Evolutionary conservation across 108 stramenopile species (phyloP), one percentile per base, ranked within the genome.

Genomic region (Bacterosira constricta): DNA sequence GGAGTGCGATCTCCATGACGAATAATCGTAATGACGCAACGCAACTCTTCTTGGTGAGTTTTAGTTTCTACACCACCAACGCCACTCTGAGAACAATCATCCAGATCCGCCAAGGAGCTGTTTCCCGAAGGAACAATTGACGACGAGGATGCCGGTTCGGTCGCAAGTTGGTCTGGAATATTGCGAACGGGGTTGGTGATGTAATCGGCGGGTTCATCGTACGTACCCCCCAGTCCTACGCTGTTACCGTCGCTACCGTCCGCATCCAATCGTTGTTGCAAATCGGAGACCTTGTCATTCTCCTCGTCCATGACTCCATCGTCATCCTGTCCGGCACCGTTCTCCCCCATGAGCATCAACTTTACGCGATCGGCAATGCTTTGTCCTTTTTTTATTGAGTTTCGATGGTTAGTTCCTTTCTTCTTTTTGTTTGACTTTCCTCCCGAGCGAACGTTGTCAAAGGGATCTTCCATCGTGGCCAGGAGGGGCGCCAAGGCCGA

Each of bases 1-100:
- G 99, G 99, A 11, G 98, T 98, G 26, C 99, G 71, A 74, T 99
- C 99, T 6, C 97, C 99, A 71, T 99, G 99, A 11, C 99, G 82
- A 26, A 97, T 81, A 26, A 99, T 87, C 8, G 98, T 95, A 71
- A 98, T 95, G 63, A 99, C 98, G 64, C 97, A 97, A 20, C 96
- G 89, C 10, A 98, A 70, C 66, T 97, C 98, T 74, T 90, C 91
- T 53, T 90, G 79, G 47, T 95, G 94, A 11, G 81, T 66, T 45
- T 31, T 63, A 27, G 77, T 57, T 10, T 50, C n/a, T 10, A 51
- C 64, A 27, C 44, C 23, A 44, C 50, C 39, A 52, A 70, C 65
- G 58, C 63, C 69, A 41, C 17, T 53, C 42, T 36, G 67, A 69
- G 41, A 38, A 54, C 73, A 63, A 46, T 83, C 77, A 44, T 88